Base-by-base conservation (phyloP, 768 basidiomycete genomes). In the Leccinum pellstonianum region DNA sequence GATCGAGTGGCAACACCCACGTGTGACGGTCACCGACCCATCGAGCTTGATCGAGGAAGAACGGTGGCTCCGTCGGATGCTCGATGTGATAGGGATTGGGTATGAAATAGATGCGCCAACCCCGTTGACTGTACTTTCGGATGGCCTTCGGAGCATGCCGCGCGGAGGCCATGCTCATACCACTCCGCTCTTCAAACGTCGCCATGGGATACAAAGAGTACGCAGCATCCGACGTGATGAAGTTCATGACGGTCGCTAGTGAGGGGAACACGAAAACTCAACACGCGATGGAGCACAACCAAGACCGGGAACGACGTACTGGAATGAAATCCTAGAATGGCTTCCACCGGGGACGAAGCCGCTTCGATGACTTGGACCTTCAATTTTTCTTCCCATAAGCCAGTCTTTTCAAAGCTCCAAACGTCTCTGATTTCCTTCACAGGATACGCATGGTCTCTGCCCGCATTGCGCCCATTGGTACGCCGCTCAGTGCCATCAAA, bases 281-380 rank as follows among this genome's bases (percentile, higher is more conserved):
- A 38, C 5, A 33, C 21, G 17, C 10, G 21, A 15, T 1, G 15
- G 9, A 6, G 14, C 14, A 15, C 12, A 1, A 5, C 12, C 21
- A 55, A 21, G 48, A 47, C 7, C 17, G 29, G 19, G 19, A 14
- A 25, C 0, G 7, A 68, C 80, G 33, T 47, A 83, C 82, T 81
- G 0, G 78, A 79, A 56, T 83, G 82, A 54, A 82, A 83, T 7
- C 64, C 63, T 1, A 83, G 56, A 25, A 83, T 77, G 74, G 15
- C 68, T 67, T 50, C 63, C 12, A 51, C 56, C 5, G 21, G 77
- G 60, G 33, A 75, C 31, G 62, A 56, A 0, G 31, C 0, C 0
- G 59, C 55, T 11, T 66, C 70, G 23, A 84, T 77, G 38, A 83
- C 60, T 60, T 83, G 81, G 0, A 83, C 65, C 46, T 71, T 77